These are phyloP conservation scores for Mucor plumbeus DNA, from an alignment of 371 early-diverging fungal species.

Conservation along the genomic window DNA sequence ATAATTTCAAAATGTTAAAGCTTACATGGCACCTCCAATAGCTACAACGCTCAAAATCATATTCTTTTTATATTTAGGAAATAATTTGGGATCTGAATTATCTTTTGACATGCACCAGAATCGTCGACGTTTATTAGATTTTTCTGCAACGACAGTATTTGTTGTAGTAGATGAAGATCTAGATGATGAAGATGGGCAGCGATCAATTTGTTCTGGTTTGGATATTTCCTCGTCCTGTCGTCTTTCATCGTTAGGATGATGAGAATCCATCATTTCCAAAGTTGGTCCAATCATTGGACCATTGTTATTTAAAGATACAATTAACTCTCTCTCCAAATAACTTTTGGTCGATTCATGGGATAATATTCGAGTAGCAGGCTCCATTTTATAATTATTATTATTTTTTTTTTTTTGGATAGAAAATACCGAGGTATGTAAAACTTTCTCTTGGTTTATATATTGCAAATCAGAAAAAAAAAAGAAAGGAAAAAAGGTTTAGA, in stretches of 20 bases:
- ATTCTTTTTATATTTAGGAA: slow-evolving; percentile 29
- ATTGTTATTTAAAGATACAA: slow-evolving; percentile 27
- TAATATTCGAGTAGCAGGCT: slow-evolving; percentile 18
- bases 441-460: not conserved
- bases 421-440: not conserved
- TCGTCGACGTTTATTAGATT: not conserved
- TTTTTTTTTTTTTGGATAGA: not conserved
- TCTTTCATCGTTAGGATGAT: slow-evolving; percentile 3
- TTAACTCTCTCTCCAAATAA: slow-evolving; percentile 26
- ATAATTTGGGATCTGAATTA: slow-evolving; percentile 19
- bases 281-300: slow-evolving; percentile 27
- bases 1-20: not conserved
- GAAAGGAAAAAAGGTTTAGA: not conserved
- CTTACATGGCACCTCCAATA: slow-evolving; percentile 37
- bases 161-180: not conserved
- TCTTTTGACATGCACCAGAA: slow-evolving; percentile 14
- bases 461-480: not conserved
- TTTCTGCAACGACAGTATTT: not conserved
- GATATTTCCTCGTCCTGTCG: not conserved
- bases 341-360: slow-evolving; percentile 29
- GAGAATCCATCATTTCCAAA: slow-evolving; percentile 22
- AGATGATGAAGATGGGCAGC: not conserved
- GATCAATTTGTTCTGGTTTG: not conserved
- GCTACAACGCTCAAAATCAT: slow-evolving; percentile 34
- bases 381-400: slow-evolving; percentile 20